These are phyloP conservation scores for Coemansia sp. DNA, from an alignment of 192 early-diverging fungal genomes.

Conservation along the genomic window DNA sequence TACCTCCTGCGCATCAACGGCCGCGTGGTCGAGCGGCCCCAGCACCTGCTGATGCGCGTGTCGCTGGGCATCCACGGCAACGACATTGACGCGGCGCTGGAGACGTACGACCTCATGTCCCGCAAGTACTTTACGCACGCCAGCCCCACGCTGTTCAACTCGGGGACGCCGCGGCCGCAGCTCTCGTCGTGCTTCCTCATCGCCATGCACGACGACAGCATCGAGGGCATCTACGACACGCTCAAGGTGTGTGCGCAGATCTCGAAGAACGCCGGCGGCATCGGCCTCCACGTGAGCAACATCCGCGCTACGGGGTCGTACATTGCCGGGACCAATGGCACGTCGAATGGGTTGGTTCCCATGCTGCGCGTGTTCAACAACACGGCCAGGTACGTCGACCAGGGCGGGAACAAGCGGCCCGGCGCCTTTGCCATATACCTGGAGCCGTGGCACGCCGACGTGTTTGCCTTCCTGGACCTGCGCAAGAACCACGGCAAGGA, in stretches of 20 bases:
- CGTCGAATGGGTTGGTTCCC: conserved; percentile 93
- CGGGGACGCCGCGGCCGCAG: conserved; percentile 94
- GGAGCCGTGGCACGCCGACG: conserved; percentile 98
- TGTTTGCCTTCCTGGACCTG: conserved; percentile 95
- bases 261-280: conserved; percentile 96
- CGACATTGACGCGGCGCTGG: conserved; percentile 87
- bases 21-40: conserved; percentile 89
- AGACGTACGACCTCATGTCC: conserved; percentile 93
- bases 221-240: conserved; percentile 98
- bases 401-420: conserved; percentile 98
- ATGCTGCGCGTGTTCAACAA: conserved; percentile 99
- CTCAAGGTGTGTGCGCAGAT: conserved; percentile 97
- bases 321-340: conserved; percentile 97
- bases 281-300: conserved; percentile 96
- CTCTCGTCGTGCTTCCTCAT: conserved; percentile 94
- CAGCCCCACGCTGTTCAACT: conserved; percentile 96
- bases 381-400: conserved; percentile 98
- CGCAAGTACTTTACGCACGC: conserved; percentile 96
- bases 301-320: conserved; percentile 94
- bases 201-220: conserved; percentile 94
- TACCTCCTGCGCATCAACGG: conserved; percentile 89
- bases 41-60: conserved; percentile 99
- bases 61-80: conserved; percentile 94
- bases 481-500: conserved; percentile 99
- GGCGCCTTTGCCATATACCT: conserved; percentile 98